These are phyloP conservation scores for Corylus avellana DNA, from an alignment of 306 rosid species.

Conservation along the genomic window DNA sequence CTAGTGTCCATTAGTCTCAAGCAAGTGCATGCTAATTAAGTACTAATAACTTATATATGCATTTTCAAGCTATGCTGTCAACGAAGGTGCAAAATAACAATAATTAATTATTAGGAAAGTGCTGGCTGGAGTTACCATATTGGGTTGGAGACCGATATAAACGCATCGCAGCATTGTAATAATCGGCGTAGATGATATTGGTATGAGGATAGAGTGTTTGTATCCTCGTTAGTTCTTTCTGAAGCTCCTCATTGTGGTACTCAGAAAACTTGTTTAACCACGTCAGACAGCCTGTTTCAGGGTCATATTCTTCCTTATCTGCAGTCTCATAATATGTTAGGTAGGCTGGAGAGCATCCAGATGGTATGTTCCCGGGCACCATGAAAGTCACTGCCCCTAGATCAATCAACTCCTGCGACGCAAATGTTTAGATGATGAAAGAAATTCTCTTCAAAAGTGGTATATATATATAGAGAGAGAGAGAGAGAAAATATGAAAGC, in stretches of 20 bases:
- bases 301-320: constrained; percentile 34
- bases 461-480: no score
- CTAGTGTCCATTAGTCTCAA: no score
- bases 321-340: constrained; percentile 31
- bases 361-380: constrained; percentile 52
- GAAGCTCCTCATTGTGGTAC: constrained; percentile 44
- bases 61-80: no score
- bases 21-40: no score
- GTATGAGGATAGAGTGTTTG: constrained; percentile 29
- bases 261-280: constrained; percentile 45
- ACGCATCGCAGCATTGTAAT: constrained; percentile 37
- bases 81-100: no score
- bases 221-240: constrained; percentile 29
- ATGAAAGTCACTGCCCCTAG: constrained; percentile 45
- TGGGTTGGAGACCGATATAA: constrained; percentile 40
- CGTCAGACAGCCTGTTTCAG: constrained; percentile 40
- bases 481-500: no score
- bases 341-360: constrained; percentile 35
- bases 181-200: constrained; percentile 52
- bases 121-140: constrained; percentile 37
- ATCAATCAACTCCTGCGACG: constrained; percentile 44
- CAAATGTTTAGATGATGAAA: background rate
- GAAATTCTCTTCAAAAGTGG: no score
- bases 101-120: background rate
- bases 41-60: no score